Evolutionary conservation across 2,329 filamentous ascomycete species (phyloP), one percentile per base, ranked within the genome.

Genomic region (Clonostachys sp.): DNA sequence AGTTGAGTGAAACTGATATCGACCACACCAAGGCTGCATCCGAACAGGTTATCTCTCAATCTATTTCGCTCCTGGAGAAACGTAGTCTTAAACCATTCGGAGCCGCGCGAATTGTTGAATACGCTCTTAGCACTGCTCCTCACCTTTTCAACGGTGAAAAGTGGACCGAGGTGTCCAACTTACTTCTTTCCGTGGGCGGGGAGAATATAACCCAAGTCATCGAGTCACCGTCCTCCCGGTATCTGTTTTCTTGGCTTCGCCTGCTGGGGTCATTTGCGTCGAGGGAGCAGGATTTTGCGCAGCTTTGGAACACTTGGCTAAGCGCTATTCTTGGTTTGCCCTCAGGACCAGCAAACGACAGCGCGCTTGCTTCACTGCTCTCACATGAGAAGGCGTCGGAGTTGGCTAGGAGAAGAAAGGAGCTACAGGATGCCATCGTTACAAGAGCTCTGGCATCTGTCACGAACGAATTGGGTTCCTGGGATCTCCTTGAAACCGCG

Each of bases 201-300:
- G 68, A 80, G 2, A 71, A 84, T 50, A 70, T 86, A 13, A 70
- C 33, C 18, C 66, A 71, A 2, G 67, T 94, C 14, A 66, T 91
- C 4, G 65, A 77, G 3, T 91, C 89, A 0, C 80, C 87, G 0
- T 91, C 89, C 2, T 80, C 81, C 0, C 65, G 77, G 3, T 77
- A 84, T 45, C 63, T 96, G 0, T 70, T 91, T 8, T 78, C 83
- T 1, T 80, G 83, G 12, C 69, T 95, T 0, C 77, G 83, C 43
- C 63, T 77, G 1, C 69, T 84, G 39, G 74, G 77, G 2, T 61
- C 69, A 33, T 67, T 71, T 14, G 63, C 64, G 38, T 67, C 56
- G 46, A 70, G 62, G 48, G 60, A 61, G 1, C 54, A 56, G 0
- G 57, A 61, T 1, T 77, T 75, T 45, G 58, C 62, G 10, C 51